Evolutionary conservation across 305 asterid genomes (phyloP), one percentile per base, ranked within the genome.

Genomic region (Plantago coronopus): DNA sequence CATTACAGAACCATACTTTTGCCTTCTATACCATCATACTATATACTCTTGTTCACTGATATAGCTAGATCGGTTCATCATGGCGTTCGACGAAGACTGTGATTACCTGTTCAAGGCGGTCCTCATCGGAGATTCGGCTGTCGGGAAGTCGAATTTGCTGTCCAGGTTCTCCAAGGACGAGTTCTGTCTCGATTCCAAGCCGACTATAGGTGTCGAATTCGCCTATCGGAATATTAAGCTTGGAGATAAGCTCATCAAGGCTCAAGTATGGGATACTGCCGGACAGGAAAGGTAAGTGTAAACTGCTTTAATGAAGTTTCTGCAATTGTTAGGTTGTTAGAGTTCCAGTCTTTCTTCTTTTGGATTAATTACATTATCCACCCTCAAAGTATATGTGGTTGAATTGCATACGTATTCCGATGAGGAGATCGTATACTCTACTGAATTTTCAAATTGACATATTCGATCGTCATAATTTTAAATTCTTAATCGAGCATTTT

Each of bases 221-320:
- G 93, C 97, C 56, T 85, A 87, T 29, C 76, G 87, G 76, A 84
- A 76, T 78, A 72, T 89, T 19, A 72, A 75, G 64, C 81, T 89
- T 7, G 91, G 79, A 8, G 91, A 81, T 69, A 89, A 87, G 76
- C 78, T 81, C 61, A 64, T 89, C 88, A 89, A 89, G 78, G 91
- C 95, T 61, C 95, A 89, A 76, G 84, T 89, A 66, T 89, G 97
- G 97, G 97, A 89, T 47, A 89, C 95, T 7, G 97, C 97, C 17
- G 95, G 94, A 61, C 96, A 89, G 81, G 97, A 89, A 72, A 84
- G 97, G 96, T 88, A 48, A 2, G 2, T 2, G 31, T 5, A 2
- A 2, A 27, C 4, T 27, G 31, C 31, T n/a, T n/a, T n/a, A n/a
- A n/a, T n/a, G n/a, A n/a, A n/a, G n/a, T n/a, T n/a, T n/a, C n/a